Percentiles rank a stretch among this genome's conserved stretches.
phyloP scores from a whole-genome alignment of 2,329 filamentous ascomycete genomes.

The Alternaria gaisen region DNA sequence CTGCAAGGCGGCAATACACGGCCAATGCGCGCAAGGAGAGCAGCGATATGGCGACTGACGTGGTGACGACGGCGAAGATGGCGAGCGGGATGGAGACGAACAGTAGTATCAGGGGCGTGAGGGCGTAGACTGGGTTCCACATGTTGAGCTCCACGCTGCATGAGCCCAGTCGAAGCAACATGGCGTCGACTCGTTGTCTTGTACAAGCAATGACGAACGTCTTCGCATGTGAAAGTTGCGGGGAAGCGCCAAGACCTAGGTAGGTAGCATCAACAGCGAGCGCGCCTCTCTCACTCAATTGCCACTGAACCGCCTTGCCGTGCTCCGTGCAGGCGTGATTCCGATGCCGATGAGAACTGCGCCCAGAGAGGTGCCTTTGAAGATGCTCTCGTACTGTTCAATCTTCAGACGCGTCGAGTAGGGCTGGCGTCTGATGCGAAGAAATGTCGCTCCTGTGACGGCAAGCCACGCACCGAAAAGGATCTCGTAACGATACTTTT shows the following conservation, averaged over 20 bases:
- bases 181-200: conserved; percentile 5
- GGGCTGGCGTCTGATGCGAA: conserved; percentile 46
- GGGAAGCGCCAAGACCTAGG: conserved; percentile 19
- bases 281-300: conserved; percentile 7
- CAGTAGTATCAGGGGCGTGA: conserved; percentile 50
- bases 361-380: conserved; percentile 47
- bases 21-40: conserved; percentile 52
- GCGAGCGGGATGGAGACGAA: conserved; percentile 51
- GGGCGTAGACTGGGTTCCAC: conserved; percentile 44
- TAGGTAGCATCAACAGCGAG: neutral
- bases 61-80: conserved; percentile 51
- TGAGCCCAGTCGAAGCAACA: conserved; percentile 26
- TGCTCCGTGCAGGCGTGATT: conserved; percentile 31
- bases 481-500: conserved; percentile 43
- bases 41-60: conserved; percentile 49
- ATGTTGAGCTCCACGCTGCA: conserved; percentile 27
- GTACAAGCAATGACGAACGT: conserved; percentile 1
- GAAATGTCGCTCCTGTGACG: conserved; percentile 45
- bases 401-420: conserved; percentile 45
- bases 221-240: conserved; percentile 32
- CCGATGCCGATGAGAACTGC: conserved; percentile 38
- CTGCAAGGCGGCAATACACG: conserved; percentile 54
- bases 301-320: conserved; percentile 26
- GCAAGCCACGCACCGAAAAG: conserved; percentile 40
- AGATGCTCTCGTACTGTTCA: conserved; percentile 51